Conservation (phyloP, 2,329 filamentous ascomycete species). For the Pseudocercospora eumusae region DNA sequence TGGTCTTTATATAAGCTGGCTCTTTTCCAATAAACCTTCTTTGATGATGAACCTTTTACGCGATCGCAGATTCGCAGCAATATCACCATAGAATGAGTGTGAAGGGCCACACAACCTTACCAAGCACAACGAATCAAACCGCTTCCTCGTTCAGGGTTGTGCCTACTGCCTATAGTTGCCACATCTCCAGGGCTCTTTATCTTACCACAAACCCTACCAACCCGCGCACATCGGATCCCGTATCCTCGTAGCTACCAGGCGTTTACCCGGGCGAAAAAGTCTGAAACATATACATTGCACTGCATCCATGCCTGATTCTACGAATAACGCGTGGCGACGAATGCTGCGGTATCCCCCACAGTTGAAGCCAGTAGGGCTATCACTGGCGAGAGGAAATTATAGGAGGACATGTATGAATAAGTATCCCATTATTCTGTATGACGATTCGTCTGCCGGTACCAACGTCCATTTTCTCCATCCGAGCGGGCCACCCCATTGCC, state of each 20-base stretch:
- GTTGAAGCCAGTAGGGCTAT: not conserved
- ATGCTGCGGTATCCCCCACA: not conserved
- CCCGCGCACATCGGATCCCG: not conserved
- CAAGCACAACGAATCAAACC: not conserved
- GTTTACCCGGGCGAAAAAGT: not conserved
- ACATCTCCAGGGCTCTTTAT: not conserved
- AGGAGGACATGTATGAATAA: not conserved
- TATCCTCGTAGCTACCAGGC: not conserved
- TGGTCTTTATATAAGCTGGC: not conserved
- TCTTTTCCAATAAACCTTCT: not conserved
- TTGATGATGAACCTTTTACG: conserved; percentile 1
- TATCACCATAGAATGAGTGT: not conserved
- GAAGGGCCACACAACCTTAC: not conserved
- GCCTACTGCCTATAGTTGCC: not conserved
- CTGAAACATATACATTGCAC: not conserved
- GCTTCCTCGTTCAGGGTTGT: not conserved
- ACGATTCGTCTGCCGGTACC: not conserved
- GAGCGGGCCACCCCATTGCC: not conserved
- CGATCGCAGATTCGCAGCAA: not conserved
- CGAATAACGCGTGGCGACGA: not conserved
- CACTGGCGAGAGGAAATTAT: not conserved
- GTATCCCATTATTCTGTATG: not conserved
- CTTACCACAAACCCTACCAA: not conserved
- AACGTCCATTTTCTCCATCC: not conserved
- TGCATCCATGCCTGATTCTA: not conserved